These are phyloP conservation scores for Pseudoneurospora amorphoporcata DNA, from an alignment of 495 filamentous ascomycete genomes.

Conservation along the genomic window DNA sequence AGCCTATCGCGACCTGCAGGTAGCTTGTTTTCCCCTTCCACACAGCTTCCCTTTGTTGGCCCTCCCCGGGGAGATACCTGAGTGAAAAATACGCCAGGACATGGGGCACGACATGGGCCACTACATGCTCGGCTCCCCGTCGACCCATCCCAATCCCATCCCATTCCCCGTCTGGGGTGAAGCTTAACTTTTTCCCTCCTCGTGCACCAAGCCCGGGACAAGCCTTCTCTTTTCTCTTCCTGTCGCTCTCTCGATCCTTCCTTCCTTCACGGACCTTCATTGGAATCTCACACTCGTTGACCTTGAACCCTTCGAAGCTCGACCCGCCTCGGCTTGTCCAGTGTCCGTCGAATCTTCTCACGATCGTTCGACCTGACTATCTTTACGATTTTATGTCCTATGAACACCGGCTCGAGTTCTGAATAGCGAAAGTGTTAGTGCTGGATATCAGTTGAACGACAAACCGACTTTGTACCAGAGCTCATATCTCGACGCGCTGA, in stretches of 20 bases:
- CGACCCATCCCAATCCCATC: not conserved
- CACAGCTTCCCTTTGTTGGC: slow-evolving; percentile 2
- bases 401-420: not conserved
- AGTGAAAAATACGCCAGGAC: slow-evolving; percentile 2
- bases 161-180: slow-evolving; percentile 4
- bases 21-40: slow-evolving; percentile 1
- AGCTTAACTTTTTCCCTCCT: not conserved
- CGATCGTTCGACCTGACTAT: not conserved
- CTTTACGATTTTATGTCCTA: not conserved
- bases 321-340: not conserved
- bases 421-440: not conserved
- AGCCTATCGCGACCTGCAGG: slow-evolving; percentile 13
- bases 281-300: slow-evolving; percentile 5
- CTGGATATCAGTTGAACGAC: not conserved
- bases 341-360: not conserved
- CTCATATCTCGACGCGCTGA: not conserved
- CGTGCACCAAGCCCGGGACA: not conserved
- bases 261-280: not conserved
- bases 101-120: slow-evolving; percentile 8
- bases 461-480: not conserved
- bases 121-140: slow-evolving; percentile 4
- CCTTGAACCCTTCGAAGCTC: not conserved
- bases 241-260: slow-evolving; percentile 4
- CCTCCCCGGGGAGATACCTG: not conserved
- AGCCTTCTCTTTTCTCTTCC: slow-evolving; percentile 11